phyloP scores from a whole-genome alignment of 164 flowering plant genomes.

The Vitis rotundifolia region DNA sequence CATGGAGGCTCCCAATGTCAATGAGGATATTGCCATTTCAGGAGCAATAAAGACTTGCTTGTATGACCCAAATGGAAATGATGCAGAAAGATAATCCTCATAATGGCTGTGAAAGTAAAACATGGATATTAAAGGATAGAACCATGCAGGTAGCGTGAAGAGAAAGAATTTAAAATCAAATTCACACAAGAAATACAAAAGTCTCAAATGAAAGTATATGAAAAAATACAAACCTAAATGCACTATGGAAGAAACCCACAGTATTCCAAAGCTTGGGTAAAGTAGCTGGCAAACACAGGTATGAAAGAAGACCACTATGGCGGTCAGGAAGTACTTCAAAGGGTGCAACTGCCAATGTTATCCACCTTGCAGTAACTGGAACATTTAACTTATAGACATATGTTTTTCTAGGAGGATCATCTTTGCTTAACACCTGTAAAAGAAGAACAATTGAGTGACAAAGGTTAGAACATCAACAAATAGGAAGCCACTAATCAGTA shows the following conservation, averaged over 20 bases:
- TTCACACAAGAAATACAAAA: not conserved
- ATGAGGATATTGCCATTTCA: slow-evolving; percentile 75
- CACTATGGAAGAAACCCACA: slow-evolving; percentile 75
- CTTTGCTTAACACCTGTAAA: slow-evolving; percentile 82
- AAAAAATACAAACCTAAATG: slow-evolving; percentile 65
- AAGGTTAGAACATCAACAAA: slow-evolving; percentile 3
- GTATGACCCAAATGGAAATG: slow-evolving; percentile 97
- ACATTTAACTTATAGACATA: slow-evolving; percentile 73
- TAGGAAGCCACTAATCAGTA: not conserved
- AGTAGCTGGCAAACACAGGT: slow-evolving; percentile 70
- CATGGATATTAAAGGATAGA: not conserved
- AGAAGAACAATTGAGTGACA: not conserved
- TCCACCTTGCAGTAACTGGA: slow-evolving; percentile 83
- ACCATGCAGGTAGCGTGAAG: not conserved
- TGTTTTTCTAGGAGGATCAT: slow-evolving; percentile 85
- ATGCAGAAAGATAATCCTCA: slow-evolving; percentile 75
- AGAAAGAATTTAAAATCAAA: not conserved
- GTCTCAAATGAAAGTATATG: not conserved
- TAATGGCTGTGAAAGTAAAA: slow-evolving; percentile 58
- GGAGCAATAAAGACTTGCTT: slow-evolving; percentile 89
- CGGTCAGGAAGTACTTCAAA: slow-evolving; percentile 79
- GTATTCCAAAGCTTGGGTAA: slow-evolving; percentile 66
- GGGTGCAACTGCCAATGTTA: slow-evolving; percentile 86
- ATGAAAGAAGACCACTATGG: slow-evolving; percentile 57
- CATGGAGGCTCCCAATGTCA: slow-evolving; percentile 79